Conservation (phyloP, 2,329 filamentous ascomycete genomes). For the Colletotrichum lini region DNA sequence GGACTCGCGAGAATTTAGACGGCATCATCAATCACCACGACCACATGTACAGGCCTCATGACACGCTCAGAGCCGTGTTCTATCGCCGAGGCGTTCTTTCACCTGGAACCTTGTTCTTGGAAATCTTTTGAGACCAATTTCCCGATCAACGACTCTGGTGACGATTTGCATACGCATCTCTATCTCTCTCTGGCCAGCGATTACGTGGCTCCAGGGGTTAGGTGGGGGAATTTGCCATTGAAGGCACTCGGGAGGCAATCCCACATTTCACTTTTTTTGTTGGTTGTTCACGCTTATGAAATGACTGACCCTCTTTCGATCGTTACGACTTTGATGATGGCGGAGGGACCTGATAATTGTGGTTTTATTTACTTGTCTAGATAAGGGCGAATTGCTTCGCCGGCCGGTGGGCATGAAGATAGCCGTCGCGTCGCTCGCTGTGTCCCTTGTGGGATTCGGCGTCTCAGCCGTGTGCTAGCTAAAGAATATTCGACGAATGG, state of each 20-base stretch:
- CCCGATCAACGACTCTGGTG: constrained; percentile 3
- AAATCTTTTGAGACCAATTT: constrained; percentile 31
- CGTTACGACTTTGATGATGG: constrained; percentile 42
- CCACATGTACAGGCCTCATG: constrained; percentile 12
- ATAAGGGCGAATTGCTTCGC: neutral
- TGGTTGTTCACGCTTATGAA: constrained; percentile 30
- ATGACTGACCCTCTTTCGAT: constrained; percentile 42
- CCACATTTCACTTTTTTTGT: constrained; percentile 21
- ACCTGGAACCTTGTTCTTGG: constrained; percentile 30
- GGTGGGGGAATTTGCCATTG: neutral
- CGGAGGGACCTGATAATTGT: constrained; percentile 26
- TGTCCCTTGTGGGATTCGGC: constrained; percentile 6
- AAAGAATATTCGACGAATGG: constrained; percentile 33
- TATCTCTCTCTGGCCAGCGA: neutral
- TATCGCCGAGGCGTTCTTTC: constrained; percentile 1
- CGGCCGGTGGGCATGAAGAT: constrained; percentile 13
- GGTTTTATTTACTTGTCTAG: neutral
- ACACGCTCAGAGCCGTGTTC: neutral
- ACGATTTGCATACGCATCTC: constrained; percentile 12
- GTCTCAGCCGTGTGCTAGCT: constrained; percentile 34
- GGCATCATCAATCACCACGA: constrained; percentile 39
- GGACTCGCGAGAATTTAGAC: constrained; percentile 38
- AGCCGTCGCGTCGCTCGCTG: constrained; percentile 32
- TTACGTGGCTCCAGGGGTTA: neutral
- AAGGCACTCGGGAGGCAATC: neutral